Evolutionary conservation across 2,329 filamentous ascomycete species (phyloP).

Genomic region (Keithomyces neogunnii): DNA sequence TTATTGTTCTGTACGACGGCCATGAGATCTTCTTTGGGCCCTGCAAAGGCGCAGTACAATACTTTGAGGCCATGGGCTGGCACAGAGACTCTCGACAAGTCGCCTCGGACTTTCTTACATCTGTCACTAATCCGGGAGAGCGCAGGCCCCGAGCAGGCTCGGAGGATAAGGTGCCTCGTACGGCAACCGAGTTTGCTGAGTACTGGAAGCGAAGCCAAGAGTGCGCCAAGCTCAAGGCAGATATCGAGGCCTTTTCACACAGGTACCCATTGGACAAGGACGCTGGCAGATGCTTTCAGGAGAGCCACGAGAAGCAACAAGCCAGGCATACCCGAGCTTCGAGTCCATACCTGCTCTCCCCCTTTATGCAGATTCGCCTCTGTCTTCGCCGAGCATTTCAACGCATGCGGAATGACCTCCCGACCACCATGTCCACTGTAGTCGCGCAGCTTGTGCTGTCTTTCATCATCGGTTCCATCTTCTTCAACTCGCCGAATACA

Average conservation of each 20-base stretch:
- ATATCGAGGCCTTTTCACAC: background rate
- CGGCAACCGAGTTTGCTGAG: background rate
- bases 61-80: slow-evolving; percentile 45
- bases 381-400: background rate
- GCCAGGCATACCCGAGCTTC: no score
- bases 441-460: background rate
- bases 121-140: slow-evolving; percentile 33
- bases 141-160: slow-evolving; percentile 14
- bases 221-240: background rate
- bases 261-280: no score
- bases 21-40: slow-evolving; percentile 59
- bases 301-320: no score
- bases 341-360: background rate
- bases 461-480: background rate
- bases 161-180: background rate
- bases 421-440: background rate
- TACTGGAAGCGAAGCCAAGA: background rate
- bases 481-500: background rate
- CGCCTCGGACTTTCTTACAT: slow-evolving; percentile 53
- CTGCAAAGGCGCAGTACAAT: slow-evolving; percentile 46
- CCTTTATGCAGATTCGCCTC: background rate
- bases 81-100: slow-evolving; percentile 53
- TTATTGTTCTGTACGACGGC: slow-evolving; percentile 57
- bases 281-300: no score
- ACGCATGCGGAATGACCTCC: background rate